Conservation (phyloP, 2,329 filamentous ascomycete genomes). For the Aspergillus versicolor region DNA sequence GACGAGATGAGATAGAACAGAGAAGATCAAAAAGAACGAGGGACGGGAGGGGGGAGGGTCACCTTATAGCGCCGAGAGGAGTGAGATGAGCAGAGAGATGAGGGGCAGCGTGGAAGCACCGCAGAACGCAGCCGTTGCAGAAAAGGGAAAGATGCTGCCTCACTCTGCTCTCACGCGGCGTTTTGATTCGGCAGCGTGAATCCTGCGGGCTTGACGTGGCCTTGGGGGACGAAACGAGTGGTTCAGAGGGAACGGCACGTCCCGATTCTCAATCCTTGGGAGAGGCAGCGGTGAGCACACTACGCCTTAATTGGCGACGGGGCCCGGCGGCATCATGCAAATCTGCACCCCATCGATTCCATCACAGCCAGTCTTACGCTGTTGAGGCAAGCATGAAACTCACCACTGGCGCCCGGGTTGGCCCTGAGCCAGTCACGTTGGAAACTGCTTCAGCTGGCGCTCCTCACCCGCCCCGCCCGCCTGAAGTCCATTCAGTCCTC, state of each 20-base stretch:
- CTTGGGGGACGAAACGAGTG: conserved; percentile 13
- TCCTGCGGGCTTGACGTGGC: conserved; percentile 22
- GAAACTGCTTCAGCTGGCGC: neutral
- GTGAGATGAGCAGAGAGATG: conserved; percentile 7
- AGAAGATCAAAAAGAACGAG: conserved; percentile 10
- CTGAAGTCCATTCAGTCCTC: conserved; percentile 12
- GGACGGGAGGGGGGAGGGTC: conserved; percentile 11
- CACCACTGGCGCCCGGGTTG: conserved; percentile 8
- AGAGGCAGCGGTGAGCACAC: conserved; percentile 22
- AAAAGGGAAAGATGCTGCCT: conserved; percentile 18
- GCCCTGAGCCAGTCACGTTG: conserved; percentile 15
- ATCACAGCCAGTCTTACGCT: conserved; percentile 3
- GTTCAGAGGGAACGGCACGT: conserved; percentile 14
- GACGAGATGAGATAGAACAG: conserved; percentile 12
- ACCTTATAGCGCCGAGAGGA: conserved; percentile 17
- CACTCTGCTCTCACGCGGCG: conserved; percentile 2
- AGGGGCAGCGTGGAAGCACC: conserved; percentile 10
- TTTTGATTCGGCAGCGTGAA: conserved; percentile 18
- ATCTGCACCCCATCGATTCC: neutral
- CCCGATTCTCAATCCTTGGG: conserved; percentile 12
- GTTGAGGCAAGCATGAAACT: conserved; percentile 4
- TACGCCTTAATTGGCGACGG: conserved; percentile 7
- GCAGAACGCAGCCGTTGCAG: conserved; percentile 19
- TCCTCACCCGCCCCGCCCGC: conserved; percentile 12
- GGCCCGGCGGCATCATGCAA: conserved; percentile 11